A percentile compares a stretch with the other conserved stretches of the same genome.
Evolutionary conservation across 208 protist species (phyloP).

Genomic region (Trypanosoma rangeli): DNA sequence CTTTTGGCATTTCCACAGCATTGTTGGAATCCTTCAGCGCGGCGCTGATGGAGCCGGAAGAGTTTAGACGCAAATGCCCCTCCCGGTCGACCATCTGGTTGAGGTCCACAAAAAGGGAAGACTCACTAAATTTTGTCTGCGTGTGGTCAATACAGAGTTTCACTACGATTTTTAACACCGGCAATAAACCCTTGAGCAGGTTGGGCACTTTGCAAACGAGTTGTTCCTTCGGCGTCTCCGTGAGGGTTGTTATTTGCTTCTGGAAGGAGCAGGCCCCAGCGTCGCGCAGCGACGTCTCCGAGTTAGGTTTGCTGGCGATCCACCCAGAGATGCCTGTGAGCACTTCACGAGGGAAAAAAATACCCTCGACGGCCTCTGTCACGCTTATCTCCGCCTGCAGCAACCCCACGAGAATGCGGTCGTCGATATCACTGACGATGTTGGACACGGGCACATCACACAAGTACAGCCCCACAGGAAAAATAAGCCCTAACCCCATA

Average conservation of each 20-base stretch:
- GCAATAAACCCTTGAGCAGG: background rate
- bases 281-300: background rate
- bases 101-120: constrained; percentile 2
- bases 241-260: background rate
- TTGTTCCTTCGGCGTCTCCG: background rate
- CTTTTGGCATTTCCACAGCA: constrained; percentile 28
- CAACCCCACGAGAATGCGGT: constrained; percentile 21
- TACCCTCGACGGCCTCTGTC: constrained; percentile 21
- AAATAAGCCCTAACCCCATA: constrained; percentile 39
- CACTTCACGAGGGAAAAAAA: constrained; percentile 58
- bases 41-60: constrained; percentile 43
- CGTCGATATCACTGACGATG: constrained; percentile 30
- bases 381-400: constrained; percentile 37
- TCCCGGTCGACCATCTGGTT: constrained; percentile 5
- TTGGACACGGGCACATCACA: constrained; percentile 46
- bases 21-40: background rate
- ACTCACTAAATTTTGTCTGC: background rate
- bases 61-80: constrained; percentile 44
- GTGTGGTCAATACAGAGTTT: background rate
- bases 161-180: background rate
- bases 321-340: constrained; percentile 47
- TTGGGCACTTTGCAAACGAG: constrained; percentile 2
- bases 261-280: background rate
- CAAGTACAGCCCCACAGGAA: constrained; percentile 38
- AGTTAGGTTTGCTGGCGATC: constrained; percentile 15